Evolutionary conservation across 306 rosid genomes (phyloP).

Genomic region (Corylus heterophylla): DNA sequence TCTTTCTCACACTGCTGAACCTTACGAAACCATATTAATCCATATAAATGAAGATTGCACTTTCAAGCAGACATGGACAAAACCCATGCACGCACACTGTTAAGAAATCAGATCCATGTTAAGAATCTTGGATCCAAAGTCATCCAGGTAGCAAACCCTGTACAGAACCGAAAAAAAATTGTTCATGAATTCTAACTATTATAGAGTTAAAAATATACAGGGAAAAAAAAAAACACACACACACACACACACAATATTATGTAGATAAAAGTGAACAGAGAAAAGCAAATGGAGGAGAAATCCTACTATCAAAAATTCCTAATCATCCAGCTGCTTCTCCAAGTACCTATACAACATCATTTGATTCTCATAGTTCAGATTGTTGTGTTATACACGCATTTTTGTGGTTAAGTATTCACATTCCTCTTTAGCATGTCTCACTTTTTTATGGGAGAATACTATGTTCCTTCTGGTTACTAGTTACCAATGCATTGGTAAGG

Average conservation of each 20-base stretch:
- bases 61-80: slow-evolving; percentile 23
- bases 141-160: slow-evolving; percentile 27
- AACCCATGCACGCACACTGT: neutral
- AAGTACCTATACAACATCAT: neutral
- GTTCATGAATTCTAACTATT: neutral
- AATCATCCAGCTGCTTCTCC: neutral
- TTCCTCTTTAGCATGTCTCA: neutral
- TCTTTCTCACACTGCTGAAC: slow-evolving; percentile 26
- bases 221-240: neutral
- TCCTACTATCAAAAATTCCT: neutral
- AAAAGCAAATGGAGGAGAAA: neutral
- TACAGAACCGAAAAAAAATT: slow-evolving; percentile 11
- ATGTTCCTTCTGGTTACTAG: neutral
- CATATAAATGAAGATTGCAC: slow-evolving; percentile 18
- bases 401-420: neutral
- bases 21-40: slow-evolving; percentile 13
- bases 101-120: slow-evolving; percentile 13
- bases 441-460: neutral
- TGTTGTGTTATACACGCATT: neutral
- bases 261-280: neutral
- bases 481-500: neutral
- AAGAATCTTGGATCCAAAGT: slow-evolving; percentile 11
- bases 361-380: neutral
- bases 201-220: neutral
- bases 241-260: neutral